Base-by-base conservation (phyloP, 2,329 filamentous ascomycete species). In the Phyllosticta citriasiana region DNA sequence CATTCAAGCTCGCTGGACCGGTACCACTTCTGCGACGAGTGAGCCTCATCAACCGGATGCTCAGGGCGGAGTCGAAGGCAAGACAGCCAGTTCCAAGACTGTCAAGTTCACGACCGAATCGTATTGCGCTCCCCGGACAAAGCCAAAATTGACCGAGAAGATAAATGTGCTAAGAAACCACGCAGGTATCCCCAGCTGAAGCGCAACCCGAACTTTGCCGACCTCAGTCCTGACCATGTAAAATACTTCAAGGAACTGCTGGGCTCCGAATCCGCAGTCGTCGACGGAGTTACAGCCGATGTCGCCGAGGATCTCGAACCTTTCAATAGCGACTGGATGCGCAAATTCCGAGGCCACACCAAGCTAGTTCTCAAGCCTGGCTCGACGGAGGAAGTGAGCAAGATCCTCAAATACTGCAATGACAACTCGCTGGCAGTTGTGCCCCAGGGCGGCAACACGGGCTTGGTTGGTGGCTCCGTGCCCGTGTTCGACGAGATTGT, bases 401-500 rank as follows among this genome's bases (percentile, higher is more conserved):
- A 88, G 76, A 87, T 97, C 63, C 76, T 99, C 68, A 87, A 88
- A 74, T 97, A 97, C 81, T 99, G 94, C 82, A 97, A 97, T 75
- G 87, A 95, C 67, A 87, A 93, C 69, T 85, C 86, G 77, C 82
- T 99, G 65, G 94, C 94, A 24, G 92, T 99, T 2, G 94, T 97
- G 53, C 94, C 94, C 0, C 94, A 99, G 76, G 95, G 95, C 66
- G 94, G 94, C 61, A 99, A 99, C 75, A 96, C 94, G 2, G 95
- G 94, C 6, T 82, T 99, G 35, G 94, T 99, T 1, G 95, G 94
- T 62, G 94, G 94, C 56, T 96, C 91, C 0, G 89, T 99, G 27
- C 94, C 95, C 0, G 91, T 99, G 22, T 99, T 97, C 72, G 95
- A 99, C 73, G 95, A 99, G 80, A 96, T 99, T 67, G 89, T 99